phyloP scores from a whole-genome alignment of 176 grass and related monocot genomes.

The Paspalum vaginatum region DNA sequence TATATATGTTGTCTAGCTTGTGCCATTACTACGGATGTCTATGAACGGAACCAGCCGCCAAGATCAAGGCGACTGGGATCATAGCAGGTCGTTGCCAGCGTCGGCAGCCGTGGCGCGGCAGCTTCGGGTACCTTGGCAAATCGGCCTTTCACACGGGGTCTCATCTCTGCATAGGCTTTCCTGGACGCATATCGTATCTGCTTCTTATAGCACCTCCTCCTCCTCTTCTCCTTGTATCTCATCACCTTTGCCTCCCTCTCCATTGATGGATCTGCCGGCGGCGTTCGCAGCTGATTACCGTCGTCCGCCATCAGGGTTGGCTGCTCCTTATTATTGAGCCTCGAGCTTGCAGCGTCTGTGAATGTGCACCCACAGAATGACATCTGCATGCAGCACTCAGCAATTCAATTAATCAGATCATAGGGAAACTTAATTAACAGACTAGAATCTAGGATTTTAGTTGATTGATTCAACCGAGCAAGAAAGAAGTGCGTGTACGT shows the following conservation, averaged over 20 bases:
- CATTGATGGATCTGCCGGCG: neutral
- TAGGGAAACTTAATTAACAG: neutral
- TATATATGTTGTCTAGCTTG: neutral
- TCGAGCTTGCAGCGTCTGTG: slow-evolving; percentile 46
- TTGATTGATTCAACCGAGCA: neutral
- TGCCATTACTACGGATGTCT: neutral
- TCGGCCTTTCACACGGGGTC: slow-evolving; percentile 66
- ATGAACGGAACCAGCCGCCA: slow-evolving; percentile 27
- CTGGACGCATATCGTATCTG: slow-evolving; percentile 65
- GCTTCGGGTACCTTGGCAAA: slow-evolving; percentile 59
- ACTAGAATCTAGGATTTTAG: neutral
- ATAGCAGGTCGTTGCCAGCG: slow-evolving; percentile 11
- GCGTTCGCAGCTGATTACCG: slow-evolving; percentile 4
- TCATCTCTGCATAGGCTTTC: slow-evolving; percentile 67
- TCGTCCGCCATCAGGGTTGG: slow-evolving; percentile 5
- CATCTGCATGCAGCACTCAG: slow-evolving; percentile 37
- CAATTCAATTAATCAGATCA: neutral
- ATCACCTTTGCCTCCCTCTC: slow-evolving; percentile 60
- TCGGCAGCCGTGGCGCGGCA: neutral
- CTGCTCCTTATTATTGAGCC: neutral
- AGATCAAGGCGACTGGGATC: slow-evolving; percentile 53
- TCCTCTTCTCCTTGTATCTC: slow-evolving; percentile 82
- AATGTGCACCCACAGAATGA: slow-evolving; percentile 58
- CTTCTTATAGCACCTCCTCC: slow-evolving; percentile 61
- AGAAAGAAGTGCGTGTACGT: neutral